These are phyloP conservation scores for Typha latifolia DNA, from an alignment of 176 grass and related monocot genomes.

Conservation along the genomic window DNA sequence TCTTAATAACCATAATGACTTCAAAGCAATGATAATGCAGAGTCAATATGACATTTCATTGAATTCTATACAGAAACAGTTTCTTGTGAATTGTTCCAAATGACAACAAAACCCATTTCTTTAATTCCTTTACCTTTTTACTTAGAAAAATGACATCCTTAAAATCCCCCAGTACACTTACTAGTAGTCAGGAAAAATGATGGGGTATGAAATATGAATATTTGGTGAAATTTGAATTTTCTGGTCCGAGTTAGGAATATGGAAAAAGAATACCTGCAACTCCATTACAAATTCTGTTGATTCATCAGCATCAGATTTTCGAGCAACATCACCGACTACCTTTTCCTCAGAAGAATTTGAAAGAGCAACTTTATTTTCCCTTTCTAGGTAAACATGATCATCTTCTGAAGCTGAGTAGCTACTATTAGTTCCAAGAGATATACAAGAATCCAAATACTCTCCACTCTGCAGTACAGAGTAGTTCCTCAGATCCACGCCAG, in stretches of 20 bases:
- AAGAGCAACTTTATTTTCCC: constrained; percentile 27
- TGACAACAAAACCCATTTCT: background rate
- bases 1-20: background rate
- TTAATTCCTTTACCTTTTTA: background rate
- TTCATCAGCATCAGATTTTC: constrained; percentile 24
- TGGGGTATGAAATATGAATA: too few relatives aligned
- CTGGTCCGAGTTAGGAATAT: background rate
- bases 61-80: background rate
- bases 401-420: constrained; percentile 79
- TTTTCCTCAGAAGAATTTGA: constrained; percentile 31
- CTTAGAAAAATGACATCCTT: background rate
- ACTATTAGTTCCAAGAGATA: constrained; percentile 71
- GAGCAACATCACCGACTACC: constrained; percentile 8
- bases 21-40: background rate
- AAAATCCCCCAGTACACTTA: too few relatives aligned
- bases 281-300: constrained; percentile 68
- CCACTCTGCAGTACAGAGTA: constrained; percentile 57
- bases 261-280: constrained; percentile 54
- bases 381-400: constrained; percentile 63
- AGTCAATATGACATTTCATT: background rate
- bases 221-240: too few relatives aligned
- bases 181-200: too few relatives aligned
- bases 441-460: constrained; percentile 86
- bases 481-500: constrained; percentile 11
- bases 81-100: constrained; percentile 1